A percentile compares a stretch with the other conserved stretches of the same genome.
Conservation (phyloP, 768 basidiomycete genomes). For the Tylopilus balloui region DNA sequence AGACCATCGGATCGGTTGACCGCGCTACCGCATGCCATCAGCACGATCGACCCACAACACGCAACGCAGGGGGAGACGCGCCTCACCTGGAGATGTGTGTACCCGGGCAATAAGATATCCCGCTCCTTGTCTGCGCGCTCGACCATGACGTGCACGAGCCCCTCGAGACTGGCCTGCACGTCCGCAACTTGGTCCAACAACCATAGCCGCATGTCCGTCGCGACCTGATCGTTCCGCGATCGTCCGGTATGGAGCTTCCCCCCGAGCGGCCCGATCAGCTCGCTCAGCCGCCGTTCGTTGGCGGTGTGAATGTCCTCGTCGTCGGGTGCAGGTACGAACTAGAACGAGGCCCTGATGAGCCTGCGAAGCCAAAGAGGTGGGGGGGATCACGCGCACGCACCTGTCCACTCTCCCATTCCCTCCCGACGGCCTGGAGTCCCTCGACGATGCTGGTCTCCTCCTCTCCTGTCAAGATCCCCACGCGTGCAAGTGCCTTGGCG, state of each 20-base stretch:
- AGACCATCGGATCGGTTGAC: constrained; percentile 98
- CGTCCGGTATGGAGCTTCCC: constrained; percentile 98
- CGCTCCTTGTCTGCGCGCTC: constrained; percentile 93
- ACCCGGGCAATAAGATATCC: constrained; percentile 87
- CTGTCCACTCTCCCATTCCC: constrained; percentile 80
- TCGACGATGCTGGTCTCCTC: constrained; percentile 71
- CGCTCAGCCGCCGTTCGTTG: constrained; percentile 90
- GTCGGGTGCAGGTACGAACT: constrained; percentile 79
- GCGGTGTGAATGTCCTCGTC: constrained; percentile 99
- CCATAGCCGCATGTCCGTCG: constrained; percentile 98
- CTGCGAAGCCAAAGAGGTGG: neutral
- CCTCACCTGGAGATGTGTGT: constrained; percentile 91
- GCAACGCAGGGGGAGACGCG: neutral
- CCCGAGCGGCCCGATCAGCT: constrained; percentile 87
- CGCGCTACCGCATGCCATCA: constrained; percentile 56
- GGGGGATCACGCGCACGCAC: constrained; percentile 33
- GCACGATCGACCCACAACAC: neutral
- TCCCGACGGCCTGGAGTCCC: constrained; percentile 69
- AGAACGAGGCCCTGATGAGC: neutral
- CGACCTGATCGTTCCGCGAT: constrained; percentile 97
- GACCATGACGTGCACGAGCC: constrained; percentile 81
- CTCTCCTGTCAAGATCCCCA: constrained; percentile 73
- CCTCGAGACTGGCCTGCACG: constrained; percentile 66
- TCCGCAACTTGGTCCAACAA: constrained; percentile 71
- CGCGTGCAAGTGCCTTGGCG: constrained; percentile 77